phyloP scores from a whole-genome alignment of 192 early-diverging fungal genomes.

The Linnemannia elongata region DNA sequence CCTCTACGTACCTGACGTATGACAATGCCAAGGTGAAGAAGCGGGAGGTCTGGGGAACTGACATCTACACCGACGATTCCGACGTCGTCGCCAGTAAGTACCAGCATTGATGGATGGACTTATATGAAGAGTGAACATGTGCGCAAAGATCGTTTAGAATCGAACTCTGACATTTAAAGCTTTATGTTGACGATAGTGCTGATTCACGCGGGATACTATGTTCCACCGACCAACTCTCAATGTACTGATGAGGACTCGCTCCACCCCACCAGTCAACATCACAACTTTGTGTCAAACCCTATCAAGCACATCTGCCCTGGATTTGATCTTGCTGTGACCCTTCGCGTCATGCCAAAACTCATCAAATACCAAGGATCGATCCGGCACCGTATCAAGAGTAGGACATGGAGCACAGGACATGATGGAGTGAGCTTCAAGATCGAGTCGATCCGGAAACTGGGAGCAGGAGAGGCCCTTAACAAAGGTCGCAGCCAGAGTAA shows the following conservation, averaged over 20 bases:
- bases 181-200: slow-evolving; percentile 58
- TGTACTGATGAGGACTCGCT: slow-evolving; percentile 30
- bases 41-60: slow-evolving; percentile 86
- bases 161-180: neutral
- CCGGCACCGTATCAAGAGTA: slow-evolving; percentile 67
- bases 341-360: slow-evolving; percentile 81
- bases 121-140: neutral
- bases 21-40: slow-evolving; percentile 72
- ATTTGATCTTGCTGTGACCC: slow-evolving; percentile 76
- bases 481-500: slow-evolving; percentile 64
- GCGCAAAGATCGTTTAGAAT: too few relatives aligned
- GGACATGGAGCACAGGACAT: slow-evolving; percentile 79
- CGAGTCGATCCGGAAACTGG: slow-evolving; percentile 67
- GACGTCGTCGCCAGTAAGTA: slow-evolving; percentile 83
- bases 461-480: slow-evolving; percentile 56
- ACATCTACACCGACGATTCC: slow-evolving; percentile 88
- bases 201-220: slow-evolving; percentile 55
- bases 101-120: neutral
- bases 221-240: slow-evolving; percentile 31
- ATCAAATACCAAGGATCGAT: slow-evolving; percentile 75
- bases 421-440: slow-evolving; percentile 82
- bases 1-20: slow-evolving; percentile 73
- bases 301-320: slow-evolving; percentile 57
- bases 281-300: slow-evolving; percentile 39
- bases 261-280: slow-evolving; percentile 22